Evolutionary conservation across 2,329 filamentous ascomycete genomes (phyloP), one percentile per base, ranked within the genome.

Genomic region (Sclerotinia glacialis): DNA sequence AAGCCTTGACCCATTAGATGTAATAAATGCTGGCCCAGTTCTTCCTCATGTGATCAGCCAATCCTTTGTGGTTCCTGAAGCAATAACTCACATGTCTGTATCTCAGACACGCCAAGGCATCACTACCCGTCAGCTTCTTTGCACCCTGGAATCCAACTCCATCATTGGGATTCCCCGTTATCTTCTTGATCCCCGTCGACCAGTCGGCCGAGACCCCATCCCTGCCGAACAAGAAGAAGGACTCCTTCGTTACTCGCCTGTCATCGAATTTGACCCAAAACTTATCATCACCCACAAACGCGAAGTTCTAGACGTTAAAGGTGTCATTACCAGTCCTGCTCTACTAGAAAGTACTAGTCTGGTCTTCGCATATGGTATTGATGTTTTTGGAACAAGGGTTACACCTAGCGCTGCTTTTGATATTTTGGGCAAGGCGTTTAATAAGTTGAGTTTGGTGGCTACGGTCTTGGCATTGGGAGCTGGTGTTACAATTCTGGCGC

Each of bases 51-150:
- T 93, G 4, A 81, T 93, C 37, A 89, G 90, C 1, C 92, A 96
- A 77, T 85, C 91, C 0, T 98, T 89, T 77, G 82, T 97, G 69
- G 85, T 97, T 69, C 86, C 90, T 0, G 88, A 91, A 67, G 85
- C 90, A n/a, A 88, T 98, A 68, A 87, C 86, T 21, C 85, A 89
- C 62, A 86, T 99, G 75, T 84, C 91, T 0, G 91, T 97, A 21
- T 95, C 93, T 0, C 89, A 93, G 76, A 99, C 95, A 0, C 85
- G 90, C 37, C 95, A 99, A 80, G 95, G 95, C 40, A 97, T 99
- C 74, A 91, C 92, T 0, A 89, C 87, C 52, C 88, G 92, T 21
- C 88, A 94, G 71, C 82, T 99, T 3, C 83, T 99, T 16, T 92
- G 89, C 55, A 90, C 90, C 49, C 82, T 97, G 2, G 86, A 92